Evolutionary conservation across 169 alveolate species (phyloP), one percentile per base, ranked within the genome.

Genomic region (Plasmodium fragile): DNA sequence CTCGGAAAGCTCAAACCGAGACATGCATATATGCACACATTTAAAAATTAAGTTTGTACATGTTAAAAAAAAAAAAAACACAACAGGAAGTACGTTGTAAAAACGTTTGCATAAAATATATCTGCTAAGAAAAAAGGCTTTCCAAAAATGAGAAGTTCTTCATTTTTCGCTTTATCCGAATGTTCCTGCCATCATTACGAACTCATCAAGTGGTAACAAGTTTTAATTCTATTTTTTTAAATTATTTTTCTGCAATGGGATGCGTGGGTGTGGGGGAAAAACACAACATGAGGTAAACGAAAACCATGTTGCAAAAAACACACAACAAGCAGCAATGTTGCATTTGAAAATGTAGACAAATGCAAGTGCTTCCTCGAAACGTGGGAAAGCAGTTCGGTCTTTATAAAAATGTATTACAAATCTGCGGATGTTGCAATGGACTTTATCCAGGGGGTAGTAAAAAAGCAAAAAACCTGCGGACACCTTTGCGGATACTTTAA

Each of bases 371-470:
- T 78, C 83, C 32, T 0, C 32, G 22, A 43, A 18, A 65, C 30
- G 36, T 65, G 22, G 75, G 36, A 25, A 65, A 39, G 16, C 16
- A 13, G 41, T 36, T 8, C 30, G 59, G 45, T 65, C 45, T 82
- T 73, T 49, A 34, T 82, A 82, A 73, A 45, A 49, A 28, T 55
- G 34, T 25, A 69, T 80, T 91, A 91, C 94, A 52, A 81, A 91
- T 79, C 94, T 36, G 55, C 94, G 94, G 41, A 91, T 91, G 83
- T 91, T 91, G 94, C 94, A 91, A 41, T 91, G 94, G 30, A 81
- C 43, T 91, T 79, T 91, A 81, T 91, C 94, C 70, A 91, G 45
- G 11, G 94, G 94, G 49, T 91, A 91, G 77, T 91, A 91, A 91
- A 91, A 91, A 79, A 91, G 94, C 22, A 91, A 75, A 81, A 91